Percentiles rank a stretch among this genome's conserved stretches.
Evolutionary conservation across 106 monocot genomes (phyloP).

Genomic region (Dendrobium huoshanense): DNA sequence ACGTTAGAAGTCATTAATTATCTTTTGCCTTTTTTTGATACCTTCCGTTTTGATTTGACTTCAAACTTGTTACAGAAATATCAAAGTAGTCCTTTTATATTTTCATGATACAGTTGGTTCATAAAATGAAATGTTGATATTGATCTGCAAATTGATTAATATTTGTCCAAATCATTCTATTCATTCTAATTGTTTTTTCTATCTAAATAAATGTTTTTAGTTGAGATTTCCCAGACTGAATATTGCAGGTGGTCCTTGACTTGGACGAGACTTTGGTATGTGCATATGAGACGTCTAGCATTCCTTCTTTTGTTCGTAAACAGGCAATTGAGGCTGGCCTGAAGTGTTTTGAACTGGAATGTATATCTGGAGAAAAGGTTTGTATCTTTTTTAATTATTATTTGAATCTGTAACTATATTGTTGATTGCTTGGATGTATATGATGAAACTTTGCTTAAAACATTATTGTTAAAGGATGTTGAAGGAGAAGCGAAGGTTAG

Average conservation of each 20-base stretch:
- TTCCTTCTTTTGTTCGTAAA: slow-evolving; percentile 36
- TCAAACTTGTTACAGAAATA: background rate
- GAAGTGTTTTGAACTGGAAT: slow-evolving; percentile 58
- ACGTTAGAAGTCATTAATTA: too few relatives aligned
- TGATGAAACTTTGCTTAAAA: background rate
- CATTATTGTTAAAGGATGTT: slow-evolving; percentile 22
- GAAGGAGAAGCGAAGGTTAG: slow-evolving; percentile 44
- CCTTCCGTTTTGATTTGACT: too few relatives aligned
- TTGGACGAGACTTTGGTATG: slow-evolving; percentile 70
- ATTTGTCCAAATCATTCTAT: background rate
- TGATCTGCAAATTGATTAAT: background rate
- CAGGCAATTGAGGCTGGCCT: slow-evolving; percentile 68
- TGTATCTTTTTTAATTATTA: background rate
- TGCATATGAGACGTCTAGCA: slow-evolving; percentile 58
- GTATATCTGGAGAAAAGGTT: slow-evolving; percentile 51
- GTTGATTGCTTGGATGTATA: background rate
- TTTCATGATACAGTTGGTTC: background rate
- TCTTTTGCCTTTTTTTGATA: too few relatives aligned
- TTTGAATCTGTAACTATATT: background rate
- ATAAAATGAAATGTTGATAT: background rate
- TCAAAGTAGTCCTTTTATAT: background rate
- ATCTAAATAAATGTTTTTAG: background rate
- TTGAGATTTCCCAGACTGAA: background rate
- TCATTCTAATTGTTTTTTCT: background rate
- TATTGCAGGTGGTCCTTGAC: slow-evolving; percentile 48